Evolutionary conservation across 1,139 yeast species (phyloP), one percentile per base, ranked within the genome.

Genomic region (Kodamaea suecica): DNA sequence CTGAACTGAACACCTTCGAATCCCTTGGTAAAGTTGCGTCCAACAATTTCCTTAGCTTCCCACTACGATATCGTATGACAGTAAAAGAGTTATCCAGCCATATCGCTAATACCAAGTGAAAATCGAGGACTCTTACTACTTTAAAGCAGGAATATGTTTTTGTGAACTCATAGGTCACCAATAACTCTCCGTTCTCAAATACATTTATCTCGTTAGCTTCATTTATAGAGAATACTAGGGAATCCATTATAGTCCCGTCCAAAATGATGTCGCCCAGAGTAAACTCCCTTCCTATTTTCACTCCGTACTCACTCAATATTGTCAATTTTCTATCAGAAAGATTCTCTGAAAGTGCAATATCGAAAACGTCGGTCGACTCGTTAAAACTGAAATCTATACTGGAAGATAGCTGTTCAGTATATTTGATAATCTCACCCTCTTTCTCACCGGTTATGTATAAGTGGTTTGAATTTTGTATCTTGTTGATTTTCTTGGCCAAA

Each of bases 1-100:
- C 25, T 3, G 37, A 33, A 17, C 33, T 31, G 33, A 34, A 34
- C 3, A 37, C 31, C 3, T 25, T 24, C 5, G 31, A 20, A 11
- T 31, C 23, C 3, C 14, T 12, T 2, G 40, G 37, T 12, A 37
- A 33, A 4, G 13, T 15, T 9, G 24, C 24, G 4, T 14, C 17
- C 7, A 28, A 5, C 12, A 33, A 3, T 24, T 29, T 28, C 14
- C 11, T 10, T 6, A 36, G 23, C 5, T 12, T 6, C 5, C 12
- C 16, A 7, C 14, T 17, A 4, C 27, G 15, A 23, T 13, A 29
- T 24, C 15, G 23, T 6, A 33, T 10, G 3, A 33, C 21, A 4
- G 36, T 30, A 25, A 31, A 31, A 2, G 35, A 14, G 15, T 11
- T 16, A 23, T 32, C 38, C 20, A 20, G 14, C 36, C 35, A 32